Percentiles rank a stretch among this genome's conserved stretches.
Conservation (phyloP, 257 asterid species). For the Nicotiana sylvestris region DNA sequence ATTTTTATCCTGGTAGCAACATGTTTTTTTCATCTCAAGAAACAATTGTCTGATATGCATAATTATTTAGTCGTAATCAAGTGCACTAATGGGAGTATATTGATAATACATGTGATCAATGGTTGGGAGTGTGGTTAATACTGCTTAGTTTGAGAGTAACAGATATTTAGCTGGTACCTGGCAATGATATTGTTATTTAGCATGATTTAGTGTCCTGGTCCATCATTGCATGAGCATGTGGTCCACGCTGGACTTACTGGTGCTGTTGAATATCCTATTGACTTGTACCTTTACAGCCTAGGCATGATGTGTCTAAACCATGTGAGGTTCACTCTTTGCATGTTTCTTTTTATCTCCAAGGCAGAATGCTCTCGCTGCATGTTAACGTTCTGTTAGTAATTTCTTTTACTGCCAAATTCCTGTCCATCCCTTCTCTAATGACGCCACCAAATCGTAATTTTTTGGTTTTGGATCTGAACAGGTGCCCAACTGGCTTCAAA, state of each 20-base stretch:
- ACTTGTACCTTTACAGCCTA: not conserved
- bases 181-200: not conserved
- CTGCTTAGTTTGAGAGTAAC: not conserved
- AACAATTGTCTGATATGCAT: not conserved
- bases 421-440: slow-evolving; percentile 1
- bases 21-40: not conserved
- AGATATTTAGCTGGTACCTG: not conserved
- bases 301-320: not conserved
- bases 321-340: not conserved
- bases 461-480: slow-evolving; percentile 19
- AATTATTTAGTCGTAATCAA: not conserved
- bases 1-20: not conserved
- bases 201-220: not conserved
- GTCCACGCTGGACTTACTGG: not conserved
- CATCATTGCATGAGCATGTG: slow-evolving; percentile 7
- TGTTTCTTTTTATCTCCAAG: not conserved
- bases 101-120: not conserved
- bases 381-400: not conserved
- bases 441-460: not conserved
- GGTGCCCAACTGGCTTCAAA: slow-evolving; percentile 96
- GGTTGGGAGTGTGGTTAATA: not conserved
- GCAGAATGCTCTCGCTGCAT: not conserved
- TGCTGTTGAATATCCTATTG: not conserved
- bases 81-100: not conserved
- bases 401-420: not conserved